Conservation (phyloP, 176 grass and related monocot genomes). For the Areca catechu region DNA sequence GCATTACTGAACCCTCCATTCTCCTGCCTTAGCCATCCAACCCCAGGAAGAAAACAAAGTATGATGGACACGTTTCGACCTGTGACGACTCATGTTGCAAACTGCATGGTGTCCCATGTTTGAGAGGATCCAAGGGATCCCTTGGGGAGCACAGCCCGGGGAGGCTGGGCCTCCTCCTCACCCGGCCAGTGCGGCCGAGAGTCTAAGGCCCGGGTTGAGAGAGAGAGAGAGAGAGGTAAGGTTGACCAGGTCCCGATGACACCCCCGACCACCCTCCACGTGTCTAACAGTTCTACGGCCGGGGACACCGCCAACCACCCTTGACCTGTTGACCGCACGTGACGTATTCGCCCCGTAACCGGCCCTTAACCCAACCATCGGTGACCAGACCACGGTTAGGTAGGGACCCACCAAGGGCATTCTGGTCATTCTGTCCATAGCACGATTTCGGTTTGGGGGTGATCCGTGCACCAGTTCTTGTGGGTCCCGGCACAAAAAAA, state of each 20-base stretch:
- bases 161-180: too few relatives aligned
- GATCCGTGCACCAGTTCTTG: too few relatives aligned
- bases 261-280: constrained; percentile 27
- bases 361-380: not conserved
- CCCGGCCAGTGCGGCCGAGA: not conserved
- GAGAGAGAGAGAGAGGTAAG: constrained; percentile 22
- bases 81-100: not conserved
- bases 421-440: too few relatives aligned
- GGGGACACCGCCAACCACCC: constrained; percentile 4
- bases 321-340: constrained; percentile 38
- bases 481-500: too few relatives aligned
- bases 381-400: not conserved
- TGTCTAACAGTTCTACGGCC: constrained; percentile 55
- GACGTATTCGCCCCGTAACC: not conserved
- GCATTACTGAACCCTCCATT: too few relatives aligned
- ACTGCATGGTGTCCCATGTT: too few relatives aligned
- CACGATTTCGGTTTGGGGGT: too few relatives aligned
- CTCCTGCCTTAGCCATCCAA: too few relatives aligned
- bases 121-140: not conserved
- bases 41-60: too few relatives aligned
- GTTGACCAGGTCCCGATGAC: constrained; percentile 31
- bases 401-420: too few relatives aligned
- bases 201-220: not conserved
- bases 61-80: not conserved
- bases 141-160: not conserved